A percentile compares a stretch with the other conserved stretches of the same genome.
phyloP scores from a whole-genome alignment of 345 rosid species.

The Hibiscus syriacus region DNA sequence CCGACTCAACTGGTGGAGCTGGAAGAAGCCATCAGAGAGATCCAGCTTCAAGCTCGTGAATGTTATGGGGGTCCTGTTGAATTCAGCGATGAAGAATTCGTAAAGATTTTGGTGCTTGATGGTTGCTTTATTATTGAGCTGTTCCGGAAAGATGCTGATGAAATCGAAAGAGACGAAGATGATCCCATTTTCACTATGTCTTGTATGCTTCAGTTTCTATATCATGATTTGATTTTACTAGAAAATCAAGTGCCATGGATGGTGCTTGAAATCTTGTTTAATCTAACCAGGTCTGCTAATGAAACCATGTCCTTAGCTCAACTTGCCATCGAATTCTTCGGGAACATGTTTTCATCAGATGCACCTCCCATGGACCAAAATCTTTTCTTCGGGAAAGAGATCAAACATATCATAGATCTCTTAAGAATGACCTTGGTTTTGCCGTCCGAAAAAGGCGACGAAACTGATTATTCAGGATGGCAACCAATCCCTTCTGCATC shows the following conservation, averaged over 20 bases:
- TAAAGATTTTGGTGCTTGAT: conserved; percentile 20
- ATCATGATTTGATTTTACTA: no score
- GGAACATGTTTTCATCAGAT: no score
- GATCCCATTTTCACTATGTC: no score
- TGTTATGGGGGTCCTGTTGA: conserved; percentile 7
- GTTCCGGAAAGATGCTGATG: conserved; percentile 15
- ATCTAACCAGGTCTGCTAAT: no score
- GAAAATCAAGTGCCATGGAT: no score
- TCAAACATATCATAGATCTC: conserved; percentile 17
- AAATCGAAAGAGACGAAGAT: no score
- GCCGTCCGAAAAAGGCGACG: background rate
- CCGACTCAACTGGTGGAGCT: no score
- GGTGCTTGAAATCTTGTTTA: no score
- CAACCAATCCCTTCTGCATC: background rate
- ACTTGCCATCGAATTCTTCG: conserved; percentile 4
- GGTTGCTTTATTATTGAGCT: conserved; percentile 29
- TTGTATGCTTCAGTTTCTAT: no score
- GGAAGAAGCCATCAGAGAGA: background rate
- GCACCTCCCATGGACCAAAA: no score
- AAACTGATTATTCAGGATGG: background rate
- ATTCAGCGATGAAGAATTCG: no score
- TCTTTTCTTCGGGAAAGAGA: background rate
- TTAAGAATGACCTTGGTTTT: background rate
- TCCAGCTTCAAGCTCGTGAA: conserved; percentile 8
- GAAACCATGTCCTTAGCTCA: no score